Conservation (phyloP, 179 eudicot species). For the Corrigiola litoralis region DNA sequence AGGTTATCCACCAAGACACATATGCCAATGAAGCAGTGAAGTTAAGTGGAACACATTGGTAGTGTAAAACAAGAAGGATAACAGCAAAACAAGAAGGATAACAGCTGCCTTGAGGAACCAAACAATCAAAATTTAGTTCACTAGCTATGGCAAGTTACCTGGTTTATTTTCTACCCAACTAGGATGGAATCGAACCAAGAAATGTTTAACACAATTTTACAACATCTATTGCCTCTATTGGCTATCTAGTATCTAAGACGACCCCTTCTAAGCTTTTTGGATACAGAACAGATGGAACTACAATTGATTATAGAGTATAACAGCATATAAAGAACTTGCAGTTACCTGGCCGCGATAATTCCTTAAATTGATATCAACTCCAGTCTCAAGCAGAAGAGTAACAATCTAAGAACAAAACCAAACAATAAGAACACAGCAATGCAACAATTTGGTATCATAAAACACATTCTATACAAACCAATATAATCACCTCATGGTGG, state of each 20-base stretch:
- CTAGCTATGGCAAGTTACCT: background rate
- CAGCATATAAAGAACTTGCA: background rate
- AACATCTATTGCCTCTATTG: too few relatives aligned
- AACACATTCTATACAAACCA: background rate
- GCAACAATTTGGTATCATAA: background rate
- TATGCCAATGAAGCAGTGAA: background rate
- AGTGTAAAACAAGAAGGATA: background rate
- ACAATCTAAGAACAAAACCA: conserved; percentile 55
- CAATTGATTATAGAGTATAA: background rate
- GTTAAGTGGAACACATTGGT: background rate
- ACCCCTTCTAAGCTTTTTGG: background rate
- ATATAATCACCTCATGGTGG: conserved; percentile 80
- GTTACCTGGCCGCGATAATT: conserved; percentile 95
- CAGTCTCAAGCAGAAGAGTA: conserved; percentile 74
- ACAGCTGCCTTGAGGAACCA: background rate
- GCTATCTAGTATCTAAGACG: conserved; percentile 1
- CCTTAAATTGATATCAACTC: conserved; percentile 87
- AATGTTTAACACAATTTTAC: background rate
- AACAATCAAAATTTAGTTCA: background rate
- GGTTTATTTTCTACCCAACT: background rate
- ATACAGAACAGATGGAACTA: too few relatives aligned
- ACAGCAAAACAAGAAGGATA: too few relatives aligned
- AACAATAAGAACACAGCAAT: background rate
- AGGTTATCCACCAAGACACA: background rate
- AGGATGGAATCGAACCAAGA: background rate